Evolutionary conservation across 495 filamentous ascomycete genomes (phyloP).

Genomic region (Neurospora sp.): DNA sequence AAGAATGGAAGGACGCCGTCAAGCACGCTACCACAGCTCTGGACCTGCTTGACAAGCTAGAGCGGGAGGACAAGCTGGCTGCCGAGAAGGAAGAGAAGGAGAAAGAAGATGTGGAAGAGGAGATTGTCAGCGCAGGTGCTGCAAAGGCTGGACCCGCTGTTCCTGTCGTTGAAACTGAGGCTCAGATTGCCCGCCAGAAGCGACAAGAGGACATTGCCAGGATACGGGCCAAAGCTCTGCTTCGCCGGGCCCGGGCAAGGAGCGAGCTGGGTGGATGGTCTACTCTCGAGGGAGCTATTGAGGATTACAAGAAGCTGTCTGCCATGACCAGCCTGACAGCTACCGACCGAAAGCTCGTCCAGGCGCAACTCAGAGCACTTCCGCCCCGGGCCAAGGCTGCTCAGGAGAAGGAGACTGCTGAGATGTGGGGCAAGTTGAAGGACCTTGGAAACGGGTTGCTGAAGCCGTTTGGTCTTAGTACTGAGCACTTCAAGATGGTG

Average conservation of each 20-base stretch:
- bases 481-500: slow-evolving; percentile 86
- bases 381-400: slow-evolving; percentile 61
- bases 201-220: slow-evolving; percentile 56
- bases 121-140: slow-evolving; percentile 44
- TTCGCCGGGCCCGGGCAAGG: slow-evolving; percentile 71
- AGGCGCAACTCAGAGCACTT: slow-evolving; percentile 51
- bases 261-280: slow-evolving; percentile 68
- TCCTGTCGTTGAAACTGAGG: slow-evolving; percentile 27
- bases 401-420: slow-evolving; percentile 74
- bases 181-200: slow-evolving; percentile 20
- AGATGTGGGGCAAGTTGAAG: slow-evolving; percentile 97
- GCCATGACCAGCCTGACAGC: slow-evolving; percentile 46
- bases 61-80: slow-evolving; percentile 19
- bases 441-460: slow-evolving; percentile 85
- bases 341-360: slow-evolving; percentile 57
- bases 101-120: slow-evolving; percentile 49
- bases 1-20: slow-evolving; percentile 77
- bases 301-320: slow-evolving; percentile 57
- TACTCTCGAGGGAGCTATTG: slow-evolving; percentile 68
- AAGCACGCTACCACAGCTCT: slow-evolving; percentile 63
- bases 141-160: slow-evolving; percentile 34
- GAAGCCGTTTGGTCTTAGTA: slow-evolving; percentile 86
- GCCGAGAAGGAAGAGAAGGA: slow-evolving; percentile 45
- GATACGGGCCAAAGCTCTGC: slow-evolving; percentile 73
- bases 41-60: slow-evolving; percentile 56